These are phyloP conservation scores for Komagataella pastoris DNA, from an alignment of 805 yeast species.

Conservation along the genomic window DNA sequence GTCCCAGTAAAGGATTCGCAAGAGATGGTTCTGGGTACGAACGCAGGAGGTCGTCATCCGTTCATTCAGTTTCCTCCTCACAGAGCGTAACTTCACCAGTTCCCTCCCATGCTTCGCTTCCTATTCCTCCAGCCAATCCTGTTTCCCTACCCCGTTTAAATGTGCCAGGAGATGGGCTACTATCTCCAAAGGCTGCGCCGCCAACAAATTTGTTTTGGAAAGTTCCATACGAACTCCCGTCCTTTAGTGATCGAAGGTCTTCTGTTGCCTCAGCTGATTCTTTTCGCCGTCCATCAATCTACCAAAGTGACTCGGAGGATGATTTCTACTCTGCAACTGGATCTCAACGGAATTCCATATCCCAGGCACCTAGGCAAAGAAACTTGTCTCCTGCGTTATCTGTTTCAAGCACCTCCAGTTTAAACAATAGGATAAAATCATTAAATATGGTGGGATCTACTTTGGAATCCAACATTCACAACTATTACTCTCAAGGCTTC, in stretches of 20 bases:
- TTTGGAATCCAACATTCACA: conserved; percentile 21
- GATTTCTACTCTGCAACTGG: conserved; percentile 8
- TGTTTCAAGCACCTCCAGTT: conserved; percentile 8
- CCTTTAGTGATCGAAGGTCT: conserved; percentile 26
- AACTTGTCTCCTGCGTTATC: background rate
- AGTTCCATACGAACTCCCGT: conserved; percentile 46
- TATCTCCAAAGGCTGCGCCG: conserved; percentile 5
- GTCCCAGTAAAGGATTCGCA: conserved; percentile 67
- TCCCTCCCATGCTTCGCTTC: background rate
- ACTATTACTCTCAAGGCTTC: conserved; percentile 26
- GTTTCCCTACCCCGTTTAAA: background rate
- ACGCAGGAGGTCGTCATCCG: background rate
- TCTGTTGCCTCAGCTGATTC: conserved; percentile 37
- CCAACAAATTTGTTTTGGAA: conserved; percentile 32
- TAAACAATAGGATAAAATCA: conserved; percentile 11
- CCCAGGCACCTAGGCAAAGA: background rate
- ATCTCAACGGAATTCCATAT: background rate
- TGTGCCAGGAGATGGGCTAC: background rate
- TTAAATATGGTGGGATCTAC: conserved; percentile 9
- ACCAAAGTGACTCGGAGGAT: conserved; percentile 20
- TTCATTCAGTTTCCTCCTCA: background rate
- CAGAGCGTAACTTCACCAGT: background rate
- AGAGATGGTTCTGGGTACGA: conserved; percentile 14
- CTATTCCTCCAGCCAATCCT: background rate
- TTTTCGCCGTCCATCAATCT: conserved; percentile 19